Evolutionary conservation across 2,329 filamentous ascomycete species (phyloP).

Genomic region (Cordyceps tenuipes): DNA sequence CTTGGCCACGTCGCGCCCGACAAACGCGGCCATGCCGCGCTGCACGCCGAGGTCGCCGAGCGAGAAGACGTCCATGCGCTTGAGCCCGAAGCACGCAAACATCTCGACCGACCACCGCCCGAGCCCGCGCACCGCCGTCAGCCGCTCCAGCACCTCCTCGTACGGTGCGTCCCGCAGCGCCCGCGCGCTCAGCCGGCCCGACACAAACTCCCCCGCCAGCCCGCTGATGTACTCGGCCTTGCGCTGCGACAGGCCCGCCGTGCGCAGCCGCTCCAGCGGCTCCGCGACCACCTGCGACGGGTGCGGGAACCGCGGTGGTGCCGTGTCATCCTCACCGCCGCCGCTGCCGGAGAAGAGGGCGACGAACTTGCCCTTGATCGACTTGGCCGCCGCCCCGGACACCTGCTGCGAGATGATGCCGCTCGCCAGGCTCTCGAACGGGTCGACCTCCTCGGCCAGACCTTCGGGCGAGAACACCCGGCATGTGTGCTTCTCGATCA

Average conservation of each 20-base stretch:
- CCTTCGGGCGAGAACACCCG: slow-evolving; percentile 72
- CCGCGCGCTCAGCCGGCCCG: slow-evolving; percentile 64
- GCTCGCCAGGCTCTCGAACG: slow-evolving; percentile 73
- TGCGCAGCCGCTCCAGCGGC: slow-evolving; percentile 61
- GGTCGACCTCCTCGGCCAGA: slow-evolving; percentile 77
- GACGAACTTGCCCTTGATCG: slow-evolving; percentile 82
- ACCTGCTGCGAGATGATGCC: slow-evolving; percentile 97
- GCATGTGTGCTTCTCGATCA: slow-evolving; percentile 71
- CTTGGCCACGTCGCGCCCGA: slow-evolving; percentile 74
- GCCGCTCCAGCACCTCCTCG: slow-evolving; percentile 72
- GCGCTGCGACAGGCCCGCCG: slow-evolving; percentile 81
- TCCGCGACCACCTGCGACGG: slow-evolving; percentile 62
- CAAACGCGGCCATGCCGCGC: slow-evolving; percentile 83
- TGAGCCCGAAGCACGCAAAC: slow-evolving; percentile 95
- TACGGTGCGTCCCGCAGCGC: slow-evolving; percentile 74
- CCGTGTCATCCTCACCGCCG: background rate
- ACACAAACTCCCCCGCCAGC: slow-evolving; percentile 70
- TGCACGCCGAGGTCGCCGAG: slow-evolving; percentile 90
- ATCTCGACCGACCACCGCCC: slow-evolving; percentile 93
- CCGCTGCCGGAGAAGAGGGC: slow-evolving; percentile 50
- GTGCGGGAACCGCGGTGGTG: slow-evolving; percentile 54
- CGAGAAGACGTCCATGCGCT: slow-evolving; percentile 88
- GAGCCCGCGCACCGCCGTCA: slow-evolving; percentile 79
- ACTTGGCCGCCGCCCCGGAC: slow-evolving; percentile 80
- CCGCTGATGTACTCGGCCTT: slow-evolving; percentile 94